Conservation (phyloP, 1,139 yeast species). For the Pneumocystis jirovecii region DNA sequence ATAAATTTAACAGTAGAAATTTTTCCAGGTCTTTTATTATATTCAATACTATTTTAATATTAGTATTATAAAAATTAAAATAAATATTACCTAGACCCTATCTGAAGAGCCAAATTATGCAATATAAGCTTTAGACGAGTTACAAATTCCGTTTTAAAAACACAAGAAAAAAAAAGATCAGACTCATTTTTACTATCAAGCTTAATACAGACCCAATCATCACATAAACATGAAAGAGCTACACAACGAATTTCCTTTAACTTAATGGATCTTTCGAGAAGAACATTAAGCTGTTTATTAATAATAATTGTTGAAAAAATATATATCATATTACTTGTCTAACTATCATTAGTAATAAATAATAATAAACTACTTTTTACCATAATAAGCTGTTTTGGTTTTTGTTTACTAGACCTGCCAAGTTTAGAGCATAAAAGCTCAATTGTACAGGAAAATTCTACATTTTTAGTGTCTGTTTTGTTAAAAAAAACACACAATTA, state of each 20-base stretch:
- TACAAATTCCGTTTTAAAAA: slow-evolving; percentile 77
- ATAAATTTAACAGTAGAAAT: slow-evolving; percentile 58
- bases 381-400: slow-evolving; percentile 57
- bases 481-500: slow-evolving; percentile 69
- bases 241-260: slow-evolving; percentile 47
- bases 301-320: slow-evolving; percentile 58
- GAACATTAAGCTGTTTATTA: slow-evolving; percentile 56
- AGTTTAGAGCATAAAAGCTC: slow-evolving; percentile 71
- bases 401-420: slow-evolving; percentile 78
- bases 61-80: background rate
- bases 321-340: slow-evolving; percentile 31
- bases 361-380: slow-evolving; percentile 25
- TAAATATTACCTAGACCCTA: slow-evolving; percentile 39
- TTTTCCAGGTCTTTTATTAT: slow-evolving; percentile 79
- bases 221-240: slow-evolving; percentile 62
- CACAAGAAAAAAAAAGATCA: slow-evolving; percentile 66
- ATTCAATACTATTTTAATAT: slow-evolving; percentile 33
- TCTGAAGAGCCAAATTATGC: slow-evolving; percentile 42
- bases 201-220: slow-evolving; percentile 82
- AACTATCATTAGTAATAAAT: background rate
- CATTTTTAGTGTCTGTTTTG: slow-evolving; percentile 67
- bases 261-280: slow-evolving; percentile 50
- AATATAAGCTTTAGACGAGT: slow-evolving; percentile 58
- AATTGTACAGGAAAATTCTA: slow-evolving; percentile 69
- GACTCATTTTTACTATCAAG: slow-evolving; percentile 39